Evolutionary conservation across 2,329 filamentous ascomycete species (phyloP), one percentile per base, ranked within the genome.

Genomic region (Arthrobotrys pseudoclavata): DNA sequence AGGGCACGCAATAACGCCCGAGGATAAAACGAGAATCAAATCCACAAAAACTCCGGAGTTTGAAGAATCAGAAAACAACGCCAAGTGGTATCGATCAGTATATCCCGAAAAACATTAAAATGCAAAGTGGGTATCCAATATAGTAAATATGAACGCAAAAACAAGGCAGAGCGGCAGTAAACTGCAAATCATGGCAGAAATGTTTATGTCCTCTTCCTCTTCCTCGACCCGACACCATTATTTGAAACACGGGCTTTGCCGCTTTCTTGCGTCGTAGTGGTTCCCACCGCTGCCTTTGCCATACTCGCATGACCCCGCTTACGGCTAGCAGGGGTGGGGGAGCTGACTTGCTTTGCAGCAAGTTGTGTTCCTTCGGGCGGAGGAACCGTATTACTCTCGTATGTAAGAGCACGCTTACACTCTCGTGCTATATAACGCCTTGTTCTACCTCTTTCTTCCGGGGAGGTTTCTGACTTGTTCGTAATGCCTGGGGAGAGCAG

Each of bases 361-460:
- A 10, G 42, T 20, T 45, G 10, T 20, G 50, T 45, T n/a, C 18
- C 20, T 45, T 74, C 66, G 15, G 50, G n/a, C 26, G 61, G 45
- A 6, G 24, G 2, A 24, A 34, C 50, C 24, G 45, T 22, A 26
- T 31, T 31, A 6, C 40, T 53, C 26, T 67, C 61, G 52, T 74
- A 74, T 61, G 69, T 74, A 18, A 74, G 42, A 29, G 61, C 61
- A 42, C 62, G 48, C n/a, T 74, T 74, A 42, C 69, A 74, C n/a
- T 61, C 69, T 24, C 69, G 45, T 26, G 62, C 60, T 24, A 66
- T 74, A 61, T 74, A 74, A 34, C 52, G 37, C 18, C 69, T 64
- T 6, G 69, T 74, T 34, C 69, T 66, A 10, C 37, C 69, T 12
- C 20, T 74, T 15, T 74, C 69, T 26, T 74, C 69, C n/a, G 69